Evolutionary conservation across 1,284 basidiomycete species (phyloP).

Genomic region (Salmacisia buchloeana): DNA sequence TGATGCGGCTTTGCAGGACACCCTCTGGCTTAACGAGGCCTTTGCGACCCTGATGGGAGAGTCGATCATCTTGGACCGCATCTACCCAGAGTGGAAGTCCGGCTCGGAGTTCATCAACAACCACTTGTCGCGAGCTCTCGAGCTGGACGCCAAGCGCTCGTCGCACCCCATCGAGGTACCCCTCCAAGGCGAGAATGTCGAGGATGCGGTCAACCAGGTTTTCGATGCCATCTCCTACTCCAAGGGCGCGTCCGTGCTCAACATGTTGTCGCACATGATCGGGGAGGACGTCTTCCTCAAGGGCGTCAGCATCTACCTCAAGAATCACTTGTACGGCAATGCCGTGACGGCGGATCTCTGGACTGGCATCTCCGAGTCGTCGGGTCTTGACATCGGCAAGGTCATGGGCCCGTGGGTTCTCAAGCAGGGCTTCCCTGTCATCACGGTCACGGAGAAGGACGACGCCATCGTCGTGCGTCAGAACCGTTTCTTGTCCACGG

Average conservation of each 20-base stretch:
- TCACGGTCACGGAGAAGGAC: slow-evolving; percentile 71
- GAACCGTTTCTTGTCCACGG: slow-evolving; percentile 86
- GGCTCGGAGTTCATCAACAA: slow-evolving; percentile 57
- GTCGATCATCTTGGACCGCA: slow-evolving; percentile 61
- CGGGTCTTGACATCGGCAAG: slow-evolving; percentile 68
- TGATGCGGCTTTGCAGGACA: slow-evolving; percentile 52
- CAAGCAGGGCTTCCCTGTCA: slow-evolving; percentile 69
- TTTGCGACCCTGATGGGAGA: slow-evolving; percentile 83
- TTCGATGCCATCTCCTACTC: slow-evolving; percentile 53
- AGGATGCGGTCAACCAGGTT: slow-evolving; percentile 47
- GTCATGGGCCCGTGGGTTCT: slow-evolving; percentile 91
- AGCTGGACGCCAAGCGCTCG: slow-evolving; percentile 79
- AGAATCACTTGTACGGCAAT: slow-evolving; percentile 74
- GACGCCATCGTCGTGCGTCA: slow-evolving; percentile 60
- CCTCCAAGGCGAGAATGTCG: slow-evolving; percentile 42
- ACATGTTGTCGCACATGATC: slow-evolving; percentile 76
- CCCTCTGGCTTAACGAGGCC: slow-evolving; percentile 60
- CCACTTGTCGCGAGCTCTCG: slow-evolving; percentile 62
- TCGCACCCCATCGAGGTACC: slow-evolving; percentile 94
- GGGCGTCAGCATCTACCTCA: slow-evolving; percentile 73
- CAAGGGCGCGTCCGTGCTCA: slow-evolving; percentile 62
- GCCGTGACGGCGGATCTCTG: slow-evolving; percentile 82
- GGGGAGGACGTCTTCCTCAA: slow-evolving; percentile 68
- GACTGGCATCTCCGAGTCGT: slow-evolving; percentile 76
- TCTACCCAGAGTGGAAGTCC: slow-evolving; percentile 58